Conservation (phyloP, 148 eudicot genomes). For the Chenopodium berlandieri region DNA sequence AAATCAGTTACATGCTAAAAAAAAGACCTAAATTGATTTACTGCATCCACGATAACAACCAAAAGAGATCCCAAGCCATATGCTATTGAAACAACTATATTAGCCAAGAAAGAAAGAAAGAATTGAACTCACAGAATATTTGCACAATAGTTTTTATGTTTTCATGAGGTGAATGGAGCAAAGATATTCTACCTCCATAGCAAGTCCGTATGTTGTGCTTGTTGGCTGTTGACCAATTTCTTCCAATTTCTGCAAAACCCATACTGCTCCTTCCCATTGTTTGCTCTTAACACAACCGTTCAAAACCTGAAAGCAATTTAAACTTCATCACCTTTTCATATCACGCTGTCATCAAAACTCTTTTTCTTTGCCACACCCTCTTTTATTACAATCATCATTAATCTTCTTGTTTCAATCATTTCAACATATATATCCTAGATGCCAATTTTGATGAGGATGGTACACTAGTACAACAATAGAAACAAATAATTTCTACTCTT, state of each 20-base stretch:
- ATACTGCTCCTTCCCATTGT: conserved; percentile 89
- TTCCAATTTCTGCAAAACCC: conserved; percentile 86
- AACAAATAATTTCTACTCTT: neutral
- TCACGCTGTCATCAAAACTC: neutral
- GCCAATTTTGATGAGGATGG: neutral
- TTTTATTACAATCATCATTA: neutral
- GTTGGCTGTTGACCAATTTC: conserved; percentile 62
- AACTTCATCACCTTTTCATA: neutral
- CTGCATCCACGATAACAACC: neutral
- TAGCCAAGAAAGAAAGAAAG: neutral
- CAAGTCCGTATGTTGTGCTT: conserved; percentile 81
- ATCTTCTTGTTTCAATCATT: neutral
- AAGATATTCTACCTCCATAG: conserved; percentile 72
- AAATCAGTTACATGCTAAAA: neutral
- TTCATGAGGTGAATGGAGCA: conserved; percentile 4
- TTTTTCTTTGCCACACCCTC: neutral
- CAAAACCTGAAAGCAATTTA: conserved; percentile 49
- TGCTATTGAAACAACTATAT: neutral
- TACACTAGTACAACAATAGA: conserved; percentile 2
- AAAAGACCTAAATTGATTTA: neutral
- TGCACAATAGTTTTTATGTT: neutral
- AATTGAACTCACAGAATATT: neutral
- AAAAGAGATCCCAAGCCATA: neutral
- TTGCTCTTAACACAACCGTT: conserved; percentile 82
- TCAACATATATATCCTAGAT: neutral